Evolutionary conservation across 78 protist species (phyloP), one percentile per base, ranked within the genome.

Genomic region (Anaeramoeba ignava): DNA sequence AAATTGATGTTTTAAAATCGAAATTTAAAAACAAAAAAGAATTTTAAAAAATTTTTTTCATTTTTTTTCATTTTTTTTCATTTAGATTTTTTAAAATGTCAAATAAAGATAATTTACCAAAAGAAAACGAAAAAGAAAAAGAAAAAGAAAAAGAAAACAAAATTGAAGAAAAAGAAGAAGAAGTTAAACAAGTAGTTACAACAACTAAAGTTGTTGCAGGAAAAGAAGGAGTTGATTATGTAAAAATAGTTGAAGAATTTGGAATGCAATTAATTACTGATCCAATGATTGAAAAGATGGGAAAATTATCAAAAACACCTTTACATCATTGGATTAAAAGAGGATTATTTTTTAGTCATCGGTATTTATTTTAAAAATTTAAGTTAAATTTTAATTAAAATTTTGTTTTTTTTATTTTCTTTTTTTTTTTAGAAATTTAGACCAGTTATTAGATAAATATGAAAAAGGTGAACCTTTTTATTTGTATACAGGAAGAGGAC

Each of bases 401-500:
- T 54, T 54, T 54, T 54, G 17, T 27, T 54, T 54, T 54, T 54
- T 54, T 54, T 54, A 54, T 54, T 8, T 8, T 27, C 73, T 54
- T 17, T 54, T 54, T 54, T 54, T 54, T 54, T 54, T 54, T 54
- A 27, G 73, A 27, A 54, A 54, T 54, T 54, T 54, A 54, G 36
- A 1, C 27, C 0, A 0, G 2, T 27, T 88, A 17, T 1, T 88
- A 33, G 83, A 85, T 68, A 33, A 41, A 8, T 89, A 89, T 41
- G 99, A 94, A 88, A 0, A 81, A n/a, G 94, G 93, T 3, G 81
- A 87, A 80, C 96, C 96, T 17, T 93, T 97, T 83, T 98, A 93
- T 89, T 89, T 98, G 41, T 98, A 98, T 92, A 98, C 99, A 2
- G 99, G 99, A 3, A 36, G 83, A 2, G 99, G 99, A 8, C 99